These are phyloP conservation scores for Coffea canephora DNA, from an alignment of 257 asterid species.

Conservation along the genomic window DNA sequence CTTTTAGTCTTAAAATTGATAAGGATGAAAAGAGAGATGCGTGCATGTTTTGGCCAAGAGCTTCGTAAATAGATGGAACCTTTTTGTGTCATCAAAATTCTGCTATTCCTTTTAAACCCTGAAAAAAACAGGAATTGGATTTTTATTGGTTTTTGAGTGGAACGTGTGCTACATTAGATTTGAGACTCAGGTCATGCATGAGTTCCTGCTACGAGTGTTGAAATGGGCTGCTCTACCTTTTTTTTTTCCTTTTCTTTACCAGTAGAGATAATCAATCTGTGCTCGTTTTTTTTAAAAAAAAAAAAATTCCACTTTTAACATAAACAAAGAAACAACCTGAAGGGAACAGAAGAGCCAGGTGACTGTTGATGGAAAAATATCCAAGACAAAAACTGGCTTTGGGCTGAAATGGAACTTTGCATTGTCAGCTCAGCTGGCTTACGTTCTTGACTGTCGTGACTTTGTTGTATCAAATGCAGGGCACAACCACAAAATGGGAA, in stretches of 20 bases:
- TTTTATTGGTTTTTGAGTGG: background rate
- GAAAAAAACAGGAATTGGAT: background rate
- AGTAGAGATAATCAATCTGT: background rate
- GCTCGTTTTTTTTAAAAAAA: background rate
- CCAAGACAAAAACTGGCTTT: conserved; percentile 29
- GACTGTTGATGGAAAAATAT: background rate
- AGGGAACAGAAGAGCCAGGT: background rate
- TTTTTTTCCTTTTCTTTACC: background rate
- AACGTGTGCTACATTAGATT: background rate
- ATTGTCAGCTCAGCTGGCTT: conserved; percentile 24
- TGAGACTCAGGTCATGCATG: background rate
- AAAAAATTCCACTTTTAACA: conserved; percentile 6
- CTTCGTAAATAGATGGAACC: no score
- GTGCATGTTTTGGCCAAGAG: background rate
- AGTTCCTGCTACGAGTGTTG: background rate
- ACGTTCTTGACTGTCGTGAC: conserved; percentile 25
- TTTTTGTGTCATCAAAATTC: no score
- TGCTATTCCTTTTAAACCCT: background rate
- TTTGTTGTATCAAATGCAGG: background rate
- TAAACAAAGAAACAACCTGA: conserved; percentile 13
- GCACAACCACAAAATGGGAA: conserved; percentile 22
- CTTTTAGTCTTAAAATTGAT: no score
- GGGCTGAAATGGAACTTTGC: conserved; percentile 29
- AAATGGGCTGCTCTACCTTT: background rate
- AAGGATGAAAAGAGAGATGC: background rate